phyloP scores from a whole-genome alignment of 1,139 yeast species.

The Debaryomyces sp. region DNA sequence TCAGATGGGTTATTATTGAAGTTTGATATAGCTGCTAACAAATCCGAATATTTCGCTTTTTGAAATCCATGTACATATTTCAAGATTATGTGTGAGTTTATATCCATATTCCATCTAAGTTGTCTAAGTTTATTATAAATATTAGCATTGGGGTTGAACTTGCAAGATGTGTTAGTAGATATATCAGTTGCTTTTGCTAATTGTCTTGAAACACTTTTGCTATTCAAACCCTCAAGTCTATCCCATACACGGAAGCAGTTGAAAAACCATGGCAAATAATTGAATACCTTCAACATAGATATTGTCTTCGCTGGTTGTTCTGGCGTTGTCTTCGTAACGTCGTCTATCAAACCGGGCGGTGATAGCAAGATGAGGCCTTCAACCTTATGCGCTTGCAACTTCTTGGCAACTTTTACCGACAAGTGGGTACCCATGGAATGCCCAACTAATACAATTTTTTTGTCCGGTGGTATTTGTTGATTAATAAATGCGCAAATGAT shows the following conservation, averaged over 20 bases:
- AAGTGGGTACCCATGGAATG: slow-evolving; percentile 79
- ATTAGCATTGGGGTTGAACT: slow-evolving; percentile 24
- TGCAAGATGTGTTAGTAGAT: background rate
- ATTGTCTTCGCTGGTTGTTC: slow-evolving; percentile 8
- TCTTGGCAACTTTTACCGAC: slow-evolving; percentile 49
- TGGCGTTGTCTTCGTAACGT: slow-evolving; percentile 15
- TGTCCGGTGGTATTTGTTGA: slow-evolving; percentile 42
- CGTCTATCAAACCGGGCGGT: slow-evolving; percentile 53
- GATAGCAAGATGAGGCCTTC: slow-evolving; percentile 54
- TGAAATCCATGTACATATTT: slow-evolving; percentile 54
- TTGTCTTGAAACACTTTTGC: slow-evolving; percentile 59
- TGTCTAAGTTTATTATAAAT: slow-evolving; percentile 56
- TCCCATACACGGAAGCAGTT: slow-evolving; percentile 61
- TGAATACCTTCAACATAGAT: slow-evolving; percentile 26
- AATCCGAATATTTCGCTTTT: slow-evolving; percentile 46
- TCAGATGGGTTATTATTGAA: slow-evolving; percentile 38
- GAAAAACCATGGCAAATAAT: slow-evolving; percentile 54
- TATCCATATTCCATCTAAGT: slow-evolving; percentile 72
- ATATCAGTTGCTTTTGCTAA: slow-evolving; percentile 31
- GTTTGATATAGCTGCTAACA: slow-evolving; percentile 40
- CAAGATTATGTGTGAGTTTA: slow-evolving; percentile 56
- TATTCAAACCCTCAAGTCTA: slow-evolving; percentile 61
- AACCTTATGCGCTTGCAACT: slow-evolving; percentile 40
- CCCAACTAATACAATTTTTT: slow-evolving; percentile 59
- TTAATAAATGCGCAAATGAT: slow-evolving; percentile 44